phyloP scores from a whole-genome alignment of 192 early-diverging fungal species.

The Umbelopsis sp. region DNA sequence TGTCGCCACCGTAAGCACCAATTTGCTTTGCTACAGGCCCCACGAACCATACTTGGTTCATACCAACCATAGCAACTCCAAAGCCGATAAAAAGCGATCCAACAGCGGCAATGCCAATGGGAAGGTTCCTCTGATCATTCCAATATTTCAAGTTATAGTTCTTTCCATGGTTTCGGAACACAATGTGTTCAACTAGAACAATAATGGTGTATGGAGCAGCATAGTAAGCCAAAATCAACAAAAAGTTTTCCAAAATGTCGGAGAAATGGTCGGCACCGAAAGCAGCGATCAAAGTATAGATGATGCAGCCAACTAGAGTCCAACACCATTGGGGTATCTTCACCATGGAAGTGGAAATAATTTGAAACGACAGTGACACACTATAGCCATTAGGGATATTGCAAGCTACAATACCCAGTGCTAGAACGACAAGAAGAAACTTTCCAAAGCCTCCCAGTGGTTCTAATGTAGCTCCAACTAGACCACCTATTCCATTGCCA shows the following conservation, averaged over 20 bases:
- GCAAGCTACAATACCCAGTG: conserved; percentile 25
- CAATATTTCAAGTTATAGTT: conserved; percentile 29
- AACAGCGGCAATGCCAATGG: conserved; percentile 29
- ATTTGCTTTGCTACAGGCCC: conserved; percentile 35
- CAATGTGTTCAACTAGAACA: conserved; percentile 19
- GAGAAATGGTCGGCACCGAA: conserved; percentile 23
- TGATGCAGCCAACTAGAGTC: conserved; percentile 26
- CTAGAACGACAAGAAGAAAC: conserved; percentile 29
- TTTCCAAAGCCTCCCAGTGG: conserved; percentile 23
- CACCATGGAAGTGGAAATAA: conserved; percentile 11
- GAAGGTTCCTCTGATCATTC: conserved; percentile 25
- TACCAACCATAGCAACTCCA: conserved; percentile 34
- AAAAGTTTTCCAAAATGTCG: conserved; percentile 28
- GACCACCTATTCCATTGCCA: conserved; percentile 11
- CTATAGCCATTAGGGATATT: conserved; percentile 34
- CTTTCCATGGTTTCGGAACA: conserved; percentile 19
- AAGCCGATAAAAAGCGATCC: conserved; percentile 28
- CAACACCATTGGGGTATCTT: conserved; percentile 28
- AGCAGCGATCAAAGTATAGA: conserved; percentile 26
- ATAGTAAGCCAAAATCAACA: conserved; percentile 33
- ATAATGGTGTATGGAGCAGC: conserved; percentile 22
- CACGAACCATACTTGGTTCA: conserved; percentile 38
- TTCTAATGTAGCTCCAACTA: conserved; percentile 5
- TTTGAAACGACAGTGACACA: conserved; percentile 28
- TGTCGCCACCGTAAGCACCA: conserved; percentile 32